A percentile compares a stretch with the other conserved stretches of the same genome.
Conservation (phyloP, 331 rosid genomes). For the Arachis monticola region DNA sequence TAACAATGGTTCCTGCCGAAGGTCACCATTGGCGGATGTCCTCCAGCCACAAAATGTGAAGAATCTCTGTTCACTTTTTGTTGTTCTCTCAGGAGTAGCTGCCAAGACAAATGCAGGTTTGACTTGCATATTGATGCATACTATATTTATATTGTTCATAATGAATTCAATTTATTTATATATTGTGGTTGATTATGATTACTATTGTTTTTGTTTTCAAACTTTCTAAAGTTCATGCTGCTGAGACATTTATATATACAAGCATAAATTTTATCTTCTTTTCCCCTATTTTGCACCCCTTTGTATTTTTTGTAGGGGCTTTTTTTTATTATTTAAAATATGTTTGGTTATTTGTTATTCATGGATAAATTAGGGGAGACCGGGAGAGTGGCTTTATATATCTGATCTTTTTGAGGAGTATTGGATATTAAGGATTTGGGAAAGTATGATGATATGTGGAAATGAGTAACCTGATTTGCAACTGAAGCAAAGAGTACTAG, state of each 20-base stretch:
- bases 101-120: constrained; percentile 63
- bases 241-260: constrained; percentile 21
- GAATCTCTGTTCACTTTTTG: constrained; percentile 70
- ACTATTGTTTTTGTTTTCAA: constrained; percentile 16
- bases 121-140: constrained; percentile 33
- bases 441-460: background rate
- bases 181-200: constrained; percentile 16
- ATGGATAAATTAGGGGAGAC: background rate
- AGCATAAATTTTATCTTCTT: constrained; percentile 20
- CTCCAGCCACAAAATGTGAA: constrained; percentile 67
- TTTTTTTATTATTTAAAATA: no score
- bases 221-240: constrained; percentile 25
- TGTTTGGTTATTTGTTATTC: background rate
- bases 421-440: background rate
- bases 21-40: constrained; percentile 73
- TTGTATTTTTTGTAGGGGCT: background rate
- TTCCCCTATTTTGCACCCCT: background rate
- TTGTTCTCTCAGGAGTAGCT: constrained; percentile 65
- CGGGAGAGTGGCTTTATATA: constrained; percentile 6
- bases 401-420: background rate
- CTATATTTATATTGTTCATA: constrained; percentile 32
- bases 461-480: background rate
- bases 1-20: constrained; percentile 50
- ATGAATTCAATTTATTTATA: constrained; percentile 26
- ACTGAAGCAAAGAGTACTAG: background rate